Percentiles rank a stretch among this genome's conserved stretches.
Evolutionary conservation across 1,284 basidiomycete species (phyloP).

Genomic region (Irpex sp.): DNA sequence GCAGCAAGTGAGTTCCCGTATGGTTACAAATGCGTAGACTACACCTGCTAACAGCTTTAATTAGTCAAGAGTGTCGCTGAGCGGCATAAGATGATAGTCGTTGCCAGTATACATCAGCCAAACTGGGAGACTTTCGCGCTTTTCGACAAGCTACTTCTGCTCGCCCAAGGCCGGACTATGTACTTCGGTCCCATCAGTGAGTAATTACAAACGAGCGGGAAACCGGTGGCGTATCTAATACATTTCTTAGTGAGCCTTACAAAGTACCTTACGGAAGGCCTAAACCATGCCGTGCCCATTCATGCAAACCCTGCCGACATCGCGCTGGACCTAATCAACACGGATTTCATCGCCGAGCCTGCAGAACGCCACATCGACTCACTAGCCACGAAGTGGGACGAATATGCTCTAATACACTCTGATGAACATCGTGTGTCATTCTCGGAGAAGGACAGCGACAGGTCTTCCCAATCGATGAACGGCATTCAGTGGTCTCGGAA

Average conservation of each 20-base stretch:
- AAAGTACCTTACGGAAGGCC: slow-evolving; percentile 39
- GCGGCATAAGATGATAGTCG: slow-evolving; percentile 46
- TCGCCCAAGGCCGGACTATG: slow-evolving; percentile 49
- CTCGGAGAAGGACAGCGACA: not conserved
- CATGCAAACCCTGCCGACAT: slow-evolving; percentile 49
- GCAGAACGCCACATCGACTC: slow-evolving; percentile 27
- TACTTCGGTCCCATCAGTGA: slow-evolving; percentile 39
- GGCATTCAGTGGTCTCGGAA: not conserved
- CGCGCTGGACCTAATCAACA: slow-evolving; percentile 41
- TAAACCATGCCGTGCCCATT: slow-evolving; percentile 33
- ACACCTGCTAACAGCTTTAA: not conserved
- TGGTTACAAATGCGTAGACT: not conserved
- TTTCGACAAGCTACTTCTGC: slow-evolving; percentile 55
- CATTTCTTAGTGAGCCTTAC: slow-evolving; percentile 21
- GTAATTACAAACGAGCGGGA: not conserved
- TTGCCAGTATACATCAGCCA: slow-evolving; percentile 66
- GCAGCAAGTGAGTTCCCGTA: slow-evolving; percentile 29
- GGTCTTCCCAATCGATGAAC: not conserved
- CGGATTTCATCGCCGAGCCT: slow-evolving; percentile 21
- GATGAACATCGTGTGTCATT: not conserved
- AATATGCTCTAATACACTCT: slow-evolving; percentile 8
- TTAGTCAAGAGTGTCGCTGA: slow-evolving; percentile 23
- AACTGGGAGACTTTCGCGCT: slow-evolving; percentile 52
- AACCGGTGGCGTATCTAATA: not conserved
- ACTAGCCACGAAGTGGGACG: slow-evolving; percentile 11